Evolutionary conservation across 1,284 basidiomycete genomes (phyloP).

Genomic region (Porogramme epimiltina): DNA sequence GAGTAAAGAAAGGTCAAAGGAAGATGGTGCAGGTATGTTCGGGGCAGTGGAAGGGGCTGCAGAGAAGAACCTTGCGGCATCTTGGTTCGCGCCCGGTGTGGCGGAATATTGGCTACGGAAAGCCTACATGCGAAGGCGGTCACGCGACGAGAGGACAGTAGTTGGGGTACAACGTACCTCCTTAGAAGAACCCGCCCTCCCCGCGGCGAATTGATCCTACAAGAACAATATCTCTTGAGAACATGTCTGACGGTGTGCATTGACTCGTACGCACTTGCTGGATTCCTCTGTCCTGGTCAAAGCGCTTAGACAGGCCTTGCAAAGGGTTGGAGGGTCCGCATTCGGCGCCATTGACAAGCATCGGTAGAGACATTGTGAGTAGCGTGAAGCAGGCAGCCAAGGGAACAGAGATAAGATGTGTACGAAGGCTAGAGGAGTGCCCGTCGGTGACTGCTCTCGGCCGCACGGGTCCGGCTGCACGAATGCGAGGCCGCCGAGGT

Average conservation of each 20-base stretch:
- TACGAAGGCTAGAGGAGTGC: too few species aligned
- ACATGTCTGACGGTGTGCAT: background rate
- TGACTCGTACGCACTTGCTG: constrained; percentile 59
- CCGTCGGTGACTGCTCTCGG: too few species aligned
- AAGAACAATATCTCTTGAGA: background rate
- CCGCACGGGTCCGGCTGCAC: too few species aligned
- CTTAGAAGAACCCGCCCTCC: constrained; percentile 56
- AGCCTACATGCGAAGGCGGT: constrained; percentile 37
- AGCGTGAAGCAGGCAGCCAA: background rate
- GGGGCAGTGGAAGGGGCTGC: constrained; percentile 33
- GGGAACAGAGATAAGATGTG: too few species aligned
- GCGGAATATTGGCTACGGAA: constrained; percentile 59
- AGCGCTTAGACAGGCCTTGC: constrained; percentile 75
- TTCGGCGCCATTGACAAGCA: constrained; percentile 73
- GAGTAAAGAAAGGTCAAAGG: constrained; percentile 63
- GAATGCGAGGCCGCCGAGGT: too few species aligned
- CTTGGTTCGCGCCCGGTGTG: constrained; percentile 52
- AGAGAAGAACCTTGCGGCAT: constrained; percentile 71
- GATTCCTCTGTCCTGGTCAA: constrained; percentile 75
- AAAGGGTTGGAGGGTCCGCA: constrained; percentile 83
- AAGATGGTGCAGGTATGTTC: constrained; percentile 35
- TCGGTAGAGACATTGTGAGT: constrained; percentile 68
- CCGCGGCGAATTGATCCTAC: constrained; percentile 66
- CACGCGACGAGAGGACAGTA: background rate
- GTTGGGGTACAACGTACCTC: constrained; percentile 43